Evolutionary conservation across 495 filamentous ascomycete species (phyloP), one percentile per base, ranked within the genome.

Genomic region (Cairneyella variabilis): DNA sequence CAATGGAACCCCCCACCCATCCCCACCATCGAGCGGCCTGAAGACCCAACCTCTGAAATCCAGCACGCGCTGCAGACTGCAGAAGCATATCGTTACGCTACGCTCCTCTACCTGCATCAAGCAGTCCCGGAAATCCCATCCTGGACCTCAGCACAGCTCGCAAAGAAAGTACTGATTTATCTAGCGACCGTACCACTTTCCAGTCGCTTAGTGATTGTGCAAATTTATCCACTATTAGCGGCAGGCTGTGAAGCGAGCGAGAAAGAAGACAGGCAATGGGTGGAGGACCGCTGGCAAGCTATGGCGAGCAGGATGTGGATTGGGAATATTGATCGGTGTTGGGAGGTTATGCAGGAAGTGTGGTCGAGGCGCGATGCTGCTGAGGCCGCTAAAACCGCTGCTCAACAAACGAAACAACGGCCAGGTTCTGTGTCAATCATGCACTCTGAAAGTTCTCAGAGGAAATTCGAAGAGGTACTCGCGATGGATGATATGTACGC

Each of bases 31-130:
- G 79, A 85, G 55, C 65, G 73, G 2, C 84, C 85, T 3, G 83
- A 88, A 63, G 88, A 90, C 60, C 79, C 79, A 0, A 79, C 80
- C 0, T 79, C 76, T 0, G 75, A 82, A 21, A 75, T 89, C 5
- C 75, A 81, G 47, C 83, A 91, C 61, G 82, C 81, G 37, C 67
- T 88, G 21, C 81, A 82, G 49, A 89, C 85, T 0, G 88, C 88
- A 1, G 80, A 89, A 63, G 85, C 88, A 10, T 91, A 91, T 58
- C 83, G 84, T 34, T 87, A 78, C 73, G 86, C 88, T 3, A 89
- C 85, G 0, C 66, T 91, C 7, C 67, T 90, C 4, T 88, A 89
- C 53, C 79, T 91, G 1, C 86, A 89, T 50, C 85, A 90, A 65
- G 84, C 88, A 4, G 83, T 91, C 3, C 88, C 88, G 2, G 87